Base-by-base conservation (phyloP, 2,329 filamentous ascomycete species). In the Alternaria tenuissima region DNA sequence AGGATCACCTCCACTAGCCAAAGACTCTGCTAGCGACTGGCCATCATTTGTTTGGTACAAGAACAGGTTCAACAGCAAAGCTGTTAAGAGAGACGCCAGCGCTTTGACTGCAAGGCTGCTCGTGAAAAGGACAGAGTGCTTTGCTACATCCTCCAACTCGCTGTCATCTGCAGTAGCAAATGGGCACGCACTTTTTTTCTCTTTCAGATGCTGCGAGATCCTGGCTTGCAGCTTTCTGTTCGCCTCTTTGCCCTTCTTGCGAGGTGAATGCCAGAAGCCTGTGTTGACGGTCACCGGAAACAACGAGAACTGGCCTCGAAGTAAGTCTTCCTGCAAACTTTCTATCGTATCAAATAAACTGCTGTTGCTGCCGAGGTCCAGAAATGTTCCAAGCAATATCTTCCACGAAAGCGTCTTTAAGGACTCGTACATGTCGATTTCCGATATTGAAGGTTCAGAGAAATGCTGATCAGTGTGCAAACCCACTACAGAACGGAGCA, bases 321-420 rank as follows among this genome's bases (percentile, higher is more conserved):
- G 46, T 12, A 49, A 28, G 30, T 49, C 30, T 24, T 49, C 46
- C 20, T 49, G 46, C 2, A 49, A 4, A 2, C 46, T 24, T n/a
- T 49, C 46, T 20, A 36, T 20, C 6, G 30, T 36, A 20, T 36
- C 46, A n/a, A 36, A 49, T 6, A 49, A n/a, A 20, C 14, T 20
- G 46, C 32, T 16, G 11, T 36, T 30, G 14, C 30, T 26, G n/a
- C 34, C 46, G n/a, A 49, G 46, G 28, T 26, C 46, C 30, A 49
- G 30, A 18, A 49, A 49, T 14, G 28, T 36, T 20, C 46, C 46
- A 28, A 49, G 46, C n/a, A 49, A 28, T n/a, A 49, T 49, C 30
- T 49, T 49, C 46, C 46, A 49, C 22, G 46, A 49, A 32, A 49
- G 46, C n/a, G n/a, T 49, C 18, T 49, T 49, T 18, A 49, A 14